Evolutionary conservation across 176 grass and related monocot species (phyloP).

Genomic region (Typha latifolia): DNA sequence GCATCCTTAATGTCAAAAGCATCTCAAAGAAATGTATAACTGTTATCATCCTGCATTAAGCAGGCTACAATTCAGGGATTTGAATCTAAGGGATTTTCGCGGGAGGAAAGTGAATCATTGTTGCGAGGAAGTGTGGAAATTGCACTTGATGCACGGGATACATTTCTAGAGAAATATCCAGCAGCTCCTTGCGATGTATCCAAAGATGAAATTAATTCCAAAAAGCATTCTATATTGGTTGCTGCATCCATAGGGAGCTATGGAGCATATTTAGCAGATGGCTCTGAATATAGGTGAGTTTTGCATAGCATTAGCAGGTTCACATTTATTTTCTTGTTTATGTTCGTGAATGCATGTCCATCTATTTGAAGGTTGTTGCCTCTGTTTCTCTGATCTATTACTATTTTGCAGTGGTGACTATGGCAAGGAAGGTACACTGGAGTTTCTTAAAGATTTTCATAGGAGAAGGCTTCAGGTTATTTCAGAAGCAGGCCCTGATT

Average conservation of each 20-base stretch:
- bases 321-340: too few relatives aligned
- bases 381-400: conserved; percentile 4
- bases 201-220: conserved; percentile 1
- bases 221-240: conserved; percentile 26
- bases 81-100: conserved; percentile 40
- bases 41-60: neutral
- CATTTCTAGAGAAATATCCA: conserved; percentile 29
- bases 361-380: neutral
- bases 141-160: conserved; percentile 33
- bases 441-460: conserved; percentile 47
- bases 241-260: conserved; percentile 48
- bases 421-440: conserved; percentile 26
- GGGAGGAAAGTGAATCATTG: conserved; percentile 41
- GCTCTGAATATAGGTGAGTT: conserved; percentile 42
- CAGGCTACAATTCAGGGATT: conserved; percentile 50
- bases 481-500: conserved; percentile 35
- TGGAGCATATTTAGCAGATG: conserved; percentile 51
- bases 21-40: conserved; percentile 6
- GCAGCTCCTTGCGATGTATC: neutral
- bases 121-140: conserved; percentile 41
- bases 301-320: neutral
- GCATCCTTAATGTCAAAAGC: neutral
- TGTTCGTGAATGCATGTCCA: too few relatives aligned
- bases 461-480: conserved; percentile 51
- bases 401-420: conserved; percentile 32